These are phyloP conservation scores for Cylindrotheca fusiformis DNA, from an alignment of 108 stramenopile genomes.

Conservation along the genomic window DNA sequence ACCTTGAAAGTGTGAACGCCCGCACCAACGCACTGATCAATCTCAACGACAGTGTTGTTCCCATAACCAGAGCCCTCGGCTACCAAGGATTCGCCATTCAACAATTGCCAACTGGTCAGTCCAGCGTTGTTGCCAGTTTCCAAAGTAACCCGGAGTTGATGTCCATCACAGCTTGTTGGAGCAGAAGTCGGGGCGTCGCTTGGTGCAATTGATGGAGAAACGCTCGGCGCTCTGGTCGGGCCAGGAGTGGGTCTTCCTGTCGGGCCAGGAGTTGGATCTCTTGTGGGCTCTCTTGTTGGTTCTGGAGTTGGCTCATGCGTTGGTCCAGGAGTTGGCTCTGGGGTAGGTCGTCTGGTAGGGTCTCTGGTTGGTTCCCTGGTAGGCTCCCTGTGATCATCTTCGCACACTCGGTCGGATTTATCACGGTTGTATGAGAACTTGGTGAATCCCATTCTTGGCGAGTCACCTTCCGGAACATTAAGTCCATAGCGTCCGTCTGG, in stretches of 20 bases:
- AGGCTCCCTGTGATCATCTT: background rate
- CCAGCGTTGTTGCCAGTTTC: background rate
- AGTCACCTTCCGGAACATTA: conserved; percentile 1
- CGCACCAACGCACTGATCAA: background rate
- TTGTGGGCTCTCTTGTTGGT: background rate
- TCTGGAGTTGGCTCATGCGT: background rate
- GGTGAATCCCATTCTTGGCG: conserved; percentile 1
- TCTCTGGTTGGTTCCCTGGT: background rate
- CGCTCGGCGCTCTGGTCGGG: background rate
- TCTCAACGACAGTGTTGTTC: background rate
- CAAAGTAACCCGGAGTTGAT: background rate
- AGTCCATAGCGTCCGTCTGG: background rate
- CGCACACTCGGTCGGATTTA: background rate
- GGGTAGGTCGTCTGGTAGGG: background rate
- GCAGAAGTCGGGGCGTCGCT: background rate
- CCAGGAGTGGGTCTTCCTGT: background rate
- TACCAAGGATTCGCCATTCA: background rate
- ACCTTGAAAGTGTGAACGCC: background rate
- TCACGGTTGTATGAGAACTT: background rate
- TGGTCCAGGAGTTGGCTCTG: background rate
- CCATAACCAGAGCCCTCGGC: background rate
- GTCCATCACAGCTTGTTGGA: background rate
- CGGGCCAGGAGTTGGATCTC: background rate
- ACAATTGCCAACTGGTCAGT: background rate
- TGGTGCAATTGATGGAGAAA: background rate